Evolutionary conservation across 83 land plant species (phyloP).

Genomic region (Picea abies): DNA sequence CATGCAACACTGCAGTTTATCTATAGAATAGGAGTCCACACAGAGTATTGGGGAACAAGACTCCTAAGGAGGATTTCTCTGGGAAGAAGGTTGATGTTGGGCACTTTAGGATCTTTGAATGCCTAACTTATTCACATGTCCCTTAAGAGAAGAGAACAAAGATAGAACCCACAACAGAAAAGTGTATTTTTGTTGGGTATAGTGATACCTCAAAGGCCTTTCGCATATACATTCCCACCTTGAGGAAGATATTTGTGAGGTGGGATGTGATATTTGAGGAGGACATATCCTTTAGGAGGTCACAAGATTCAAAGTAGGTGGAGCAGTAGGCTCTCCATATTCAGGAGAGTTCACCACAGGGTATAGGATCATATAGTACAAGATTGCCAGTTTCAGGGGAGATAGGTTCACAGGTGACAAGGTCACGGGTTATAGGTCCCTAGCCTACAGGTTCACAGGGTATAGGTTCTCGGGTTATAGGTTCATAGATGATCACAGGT

Average conservation of each 20-base stretch:
- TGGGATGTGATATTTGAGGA: neutral
- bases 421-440: too few relatives aligned
- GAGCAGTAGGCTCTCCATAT: too few relatives aligned
- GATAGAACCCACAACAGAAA: neutral
- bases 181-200: neutral
- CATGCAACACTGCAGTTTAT: neutral
- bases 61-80: neutral
- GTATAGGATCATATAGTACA: too few relatives aligned
- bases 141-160: neutral
- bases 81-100: neutral
- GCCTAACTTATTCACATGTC: neutral
- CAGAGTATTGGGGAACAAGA: neutral
- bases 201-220: neutral
- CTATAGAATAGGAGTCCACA: neutral
- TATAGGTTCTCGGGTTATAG: too few relatives aligned
- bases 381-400: too few relatives aligned
- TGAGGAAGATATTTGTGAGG: neutral
- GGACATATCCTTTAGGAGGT: neutral
- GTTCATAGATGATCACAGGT: too few relatives aligned
- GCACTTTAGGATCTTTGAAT: neutral
- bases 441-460: too few relatives aligned
- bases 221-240: neutral
- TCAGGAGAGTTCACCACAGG: too few relatives aligned
- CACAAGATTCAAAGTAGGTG: neutral
- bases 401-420: too few relatives aligned